Evolutionary conservation across 371 early-diverging fungal species (phyloP), one percentile per base, ranked within the genome.

Genomic region (Umbelopsis sp.): DNA sequence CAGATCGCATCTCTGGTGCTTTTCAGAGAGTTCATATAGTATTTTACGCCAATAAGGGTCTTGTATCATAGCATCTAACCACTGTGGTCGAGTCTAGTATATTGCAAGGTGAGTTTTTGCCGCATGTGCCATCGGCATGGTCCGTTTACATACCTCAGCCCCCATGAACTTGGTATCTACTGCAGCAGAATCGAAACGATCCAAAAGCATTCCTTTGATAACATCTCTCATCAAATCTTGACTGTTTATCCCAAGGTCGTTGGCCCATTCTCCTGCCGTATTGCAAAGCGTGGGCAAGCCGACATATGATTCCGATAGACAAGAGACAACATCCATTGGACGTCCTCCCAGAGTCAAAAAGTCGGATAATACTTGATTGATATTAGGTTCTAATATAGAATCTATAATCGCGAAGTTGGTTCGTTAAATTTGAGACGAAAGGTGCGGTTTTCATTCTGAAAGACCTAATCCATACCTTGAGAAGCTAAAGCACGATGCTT

Each of bases 241-340:
- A 44, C 77, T 79, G 65, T 81, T 79, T 12, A 81, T 53, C 38
- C 83, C 87, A 25, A 83, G 81, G 2, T 77, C 78, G n/a, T 71
- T 50, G 4, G 76, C 76, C 66, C 84, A 76, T 44, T 79, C 80
- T 16, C 79, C 77, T 44, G 81, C 78, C 38, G 84, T 77, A 69
- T 91, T 89, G 41, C 86, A 80, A 88, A 92, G 89, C 44, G 89
- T 87, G 7, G 90, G 89, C 44, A 86, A 66, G 16, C 92, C 92
- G 57, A 87, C 83, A 69, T 91, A 92, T 46, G 89, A 88, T 65
- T 80, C 82, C 35, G 84, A 82, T 2, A 92, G 76, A 18, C 83
- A 51, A 38, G 80, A 83, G 63, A 90, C 87, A 18, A 89, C 82
- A 64, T 85, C 80, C 68, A 89, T 82, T n/a, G 91, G 91, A 29